Conservation (phyloP, 164 flowering plant genomes). For the Hamamelis virginiana region DNA sequence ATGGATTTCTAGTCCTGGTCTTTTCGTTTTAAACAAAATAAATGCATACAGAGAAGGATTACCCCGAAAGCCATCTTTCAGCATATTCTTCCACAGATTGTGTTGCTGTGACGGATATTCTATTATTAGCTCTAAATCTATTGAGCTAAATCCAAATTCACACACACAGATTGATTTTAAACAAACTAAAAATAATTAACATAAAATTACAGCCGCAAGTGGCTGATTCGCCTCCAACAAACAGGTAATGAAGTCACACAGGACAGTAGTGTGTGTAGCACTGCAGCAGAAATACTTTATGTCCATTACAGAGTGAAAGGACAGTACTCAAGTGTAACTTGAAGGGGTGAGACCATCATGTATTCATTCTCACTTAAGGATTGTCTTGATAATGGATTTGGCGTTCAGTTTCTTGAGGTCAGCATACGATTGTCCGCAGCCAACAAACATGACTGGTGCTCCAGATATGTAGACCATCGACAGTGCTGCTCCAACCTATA, state of each 20-base stretch:
- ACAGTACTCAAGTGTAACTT: background rate
- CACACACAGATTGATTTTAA: too few relatives aligned
- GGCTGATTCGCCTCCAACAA: conserved; percentile 7
- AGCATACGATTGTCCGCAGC: conserved; percentile 94
- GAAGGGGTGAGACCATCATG: background rate
- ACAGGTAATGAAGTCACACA: background rate
- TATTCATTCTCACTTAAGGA: conserved; percentile 57
- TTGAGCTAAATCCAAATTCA: too few relatives aligned
- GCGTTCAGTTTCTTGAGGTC: conserved; percentile 92
- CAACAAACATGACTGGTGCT: conserved; percentile 97
- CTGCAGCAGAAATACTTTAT: conserved; percentile 4
- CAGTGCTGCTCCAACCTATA: conserved; percentile 94
- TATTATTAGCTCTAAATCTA: too few relatives aligned
- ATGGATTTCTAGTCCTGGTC: too few relatives aligned
- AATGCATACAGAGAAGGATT: too few relatives aligned
- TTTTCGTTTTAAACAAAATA: too few relatives aligned
- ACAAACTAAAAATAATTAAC: background rate
- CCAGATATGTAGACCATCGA: conserved; percentile 99
- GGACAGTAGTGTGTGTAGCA: too few relatives aligned
- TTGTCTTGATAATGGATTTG: conserved; percentile 89
- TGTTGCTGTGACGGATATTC: too few relatives aligned
- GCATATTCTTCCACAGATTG: too few relatives aligned
- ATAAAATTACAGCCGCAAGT: background rate
- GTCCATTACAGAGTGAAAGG: background rate
- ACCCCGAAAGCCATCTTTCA: too few relatives aligned